Base-by-base conservation (phyloP, 2,329 filamentous ascomycete genomes). In the Trichoderma koningii region DNA sequence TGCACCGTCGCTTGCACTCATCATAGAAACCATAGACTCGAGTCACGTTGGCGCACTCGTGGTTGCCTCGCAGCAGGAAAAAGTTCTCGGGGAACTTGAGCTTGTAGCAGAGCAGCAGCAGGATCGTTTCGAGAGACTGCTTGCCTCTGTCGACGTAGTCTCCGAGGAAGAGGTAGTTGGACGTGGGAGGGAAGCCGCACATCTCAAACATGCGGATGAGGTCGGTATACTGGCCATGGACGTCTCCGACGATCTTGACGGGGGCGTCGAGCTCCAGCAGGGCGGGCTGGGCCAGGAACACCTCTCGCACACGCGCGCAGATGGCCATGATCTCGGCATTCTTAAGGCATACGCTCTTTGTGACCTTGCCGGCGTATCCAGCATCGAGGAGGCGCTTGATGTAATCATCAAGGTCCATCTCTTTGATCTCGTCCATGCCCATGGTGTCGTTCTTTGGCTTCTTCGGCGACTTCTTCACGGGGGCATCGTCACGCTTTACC, bases 141-240 rank as follows among this genome's bases (percentile, higher is more conserved):
- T 98, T 98, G 71, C 94, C 94, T 63, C 94, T 89, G 76, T 98
- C 94, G 73, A 98, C 94, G 75, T 98, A 98, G 76, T 98, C 94
- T 59, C 94, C 94, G 4, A 98, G 82, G 78, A 97, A 98, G 57
- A 98, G 84, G 74, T 92, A 98, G 80, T 98, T 98, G 45, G 93
- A 87, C 68, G 86, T 89, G 2, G 94, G 94, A 7, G 94, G 94
- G 73, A 97, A 98, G 5, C 94, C 94, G 75, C 94, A 97, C 93
- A 97, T 97, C 77, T 98, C 94, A 73, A 98, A 98, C 85, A 98
- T 92, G 68, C 94, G 89, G 73, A 98, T 96, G 59, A 98, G 81
- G 77, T 98, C 94, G 12, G 93, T 96, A 76, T 97, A 98, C 77
- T 98, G 94, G 57, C 94, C 94, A 75, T 98, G 94, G 15, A 98